Evolutionary conservation across 1,139 yeast genomes (phyloP).

Genomic region (Nadsonia starkeyi-henricii): DNA sequence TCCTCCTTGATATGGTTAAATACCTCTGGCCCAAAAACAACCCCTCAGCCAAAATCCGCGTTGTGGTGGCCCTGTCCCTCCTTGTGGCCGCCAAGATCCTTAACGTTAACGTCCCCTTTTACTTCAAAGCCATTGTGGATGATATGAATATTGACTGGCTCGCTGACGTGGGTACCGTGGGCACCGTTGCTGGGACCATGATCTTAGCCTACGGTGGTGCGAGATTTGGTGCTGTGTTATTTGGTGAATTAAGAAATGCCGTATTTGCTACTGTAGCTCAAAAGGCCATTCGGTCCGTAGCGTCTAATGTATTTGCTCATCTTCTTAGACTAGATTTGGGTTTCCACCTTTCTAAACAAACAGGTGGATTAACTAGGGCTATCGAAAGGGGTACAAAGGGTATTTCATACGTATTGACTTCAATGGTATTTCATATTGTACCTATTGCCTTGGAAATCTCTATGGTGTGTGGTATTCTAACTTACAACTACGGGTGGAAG

Average conservation of each 20-base stretch:
- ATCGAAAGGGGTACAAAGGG: constrained; percentile 98
- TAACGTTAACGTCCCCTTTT: constrained; percentile 93
- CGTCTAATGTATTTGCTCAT: constrained; percentile 75
- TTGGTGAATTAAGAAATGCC: constrained; percentile 91
- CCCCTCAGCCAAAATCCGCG: constrained; percentile 57
- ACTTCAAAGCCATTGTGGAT: constrained; percentile 79
- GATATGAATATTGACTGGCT: constrained; percentile 88
- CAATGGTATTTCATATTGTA: constrained; percentile 92
- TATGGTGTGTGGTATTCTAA: constrained; percentile 83
- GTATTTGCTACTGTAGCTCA: constrained; percentile 93
- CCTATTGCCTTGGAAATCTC: constrained; percentile 88
- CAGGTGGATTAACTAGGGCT: constrained; percentile 93
- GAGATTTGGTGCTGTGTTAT: constrained; percentile 82
- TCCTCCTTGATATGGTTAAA: constrained; percentile 31
- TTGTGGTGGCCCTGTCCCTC: constrained; percentile 55
- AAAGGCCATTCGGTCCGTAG: constrained; percentile 82
- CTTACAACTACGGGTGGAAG: constrained; percentile 78
- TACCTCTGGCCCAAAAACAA: constrained; percentile 86
- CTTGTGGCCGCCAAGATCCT: constrained; percentile 69
- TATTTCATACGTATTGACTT: constrained; percentile 78
- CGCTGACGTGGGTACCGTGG: constrained; percentile 32
- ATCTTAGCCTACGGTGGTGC: constrained; percentile 88
- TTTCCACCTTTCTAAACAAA: constrained; percentile 81
- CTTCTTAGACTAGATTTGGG: constrained; percentile 72
- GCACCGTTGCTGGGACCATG: constrained; percentile 54